Conservation (phyloP, 129 eudicot species). For the Mikania micrantha region DNA sequence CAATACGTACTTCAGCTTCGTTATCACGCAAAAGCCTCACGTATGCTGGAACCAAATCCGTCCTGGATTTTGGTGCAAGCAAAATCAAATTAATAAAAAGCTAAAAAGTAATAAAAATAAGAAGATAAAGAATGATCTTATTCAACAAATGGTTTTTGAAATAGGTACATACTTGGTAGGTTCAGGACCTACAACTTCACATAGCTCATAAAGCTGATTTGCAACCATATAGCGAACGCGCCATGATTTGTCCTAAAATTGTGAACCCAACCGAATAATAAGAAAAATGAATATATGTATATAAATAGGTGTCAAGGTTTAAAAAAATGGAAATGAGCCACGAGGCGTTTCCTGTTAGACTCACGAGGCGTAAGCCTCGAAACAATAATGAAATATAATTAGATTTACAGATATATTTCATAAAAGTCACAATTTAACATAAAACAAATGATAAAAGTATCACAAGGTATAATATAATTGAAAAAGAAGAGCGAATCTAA, state of each 20-base stretch:
- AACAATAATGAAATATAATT: too few species aligned
- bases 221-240: slow-evolving; percentile 90
- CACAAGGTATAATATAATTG: too few species aligned
- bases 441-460: too few species aligned
- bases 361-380: too few species aligned
- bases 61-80: slow-evolving; percentile 29
- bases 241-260: slow-evolving; percentile 77
- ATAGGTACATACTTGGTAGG: slow-evolving; percentile 46
- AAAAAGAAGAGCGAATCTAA: too few species aligned
- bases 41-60: slow-evolving; percentile 98
- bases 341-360: too few species aligned
- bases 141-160: neutral
- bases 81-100: neutral
- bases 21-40: slow-evolving; percentile 95
- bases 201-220: slow-evolving; percentile 71
- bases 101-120: neutral
- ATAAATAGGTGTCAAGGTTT: neutral
- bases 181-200: slow-evolving; percentile 84
- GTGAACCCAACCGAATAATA: neutral
- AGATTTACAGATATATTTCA: too few species aligned
- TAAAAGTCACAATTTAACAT: too few species aligned
- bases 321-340: too few species aligned
- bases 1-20: slow-evolving; percentile 99
- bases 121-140: neutral
- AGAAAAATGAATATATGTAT: neutral